phyloP scores from a whole-genome alignment of 2,329 filamentous ascomycete genomes.

The Atkinsonella hypoxylon region DNA sequence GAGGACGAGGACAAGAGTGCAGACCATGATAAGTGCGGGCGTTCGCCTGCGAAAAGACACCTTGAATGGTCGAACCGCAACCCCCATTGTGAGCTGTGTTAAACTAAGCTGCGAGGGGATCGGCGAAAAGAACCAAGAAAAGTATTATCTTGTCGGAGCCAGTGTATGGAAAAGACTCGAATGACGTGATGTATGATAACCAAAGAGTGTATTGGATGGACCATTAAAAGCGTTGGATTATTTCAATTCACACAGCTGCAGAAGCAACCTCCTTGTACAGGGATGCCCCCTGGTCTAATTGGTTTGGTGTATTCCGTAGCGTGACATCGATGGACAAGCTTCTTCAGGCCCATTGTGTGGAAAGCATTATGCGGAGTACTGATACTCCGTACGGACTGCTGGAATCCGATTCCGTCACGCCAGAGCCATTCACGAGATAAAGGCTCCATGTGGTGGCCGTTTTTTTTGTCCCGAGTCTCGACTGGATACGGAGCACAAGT shows the following conservation, averaged over 20 bases:
- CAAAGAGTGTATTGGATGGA: neutral
- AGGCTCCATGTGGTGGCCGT: neutral
- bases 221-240: neutral
- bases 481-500: neutral
- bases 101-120: neutral
- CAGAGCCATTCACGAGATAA: neutral
- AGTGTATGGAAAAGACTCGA: neutral
- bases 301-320: neutral
- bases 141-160: neutral
- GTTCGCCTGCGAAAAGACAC: conserved; percentile 3
- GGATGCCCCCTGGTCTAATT: neutral
- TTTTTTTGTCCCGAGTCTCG: too few relatives aligned
- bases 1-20: neutral
- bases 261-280: neutral
- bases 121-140: neutral
- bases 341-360: neutral
- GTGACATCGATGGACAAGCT: too few relatives aligned
- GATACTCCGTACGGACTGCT: neutral
- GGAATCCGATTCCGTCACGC: too few relatives aligned
- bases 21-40: neutral
- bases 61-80: conserved; percentile 7
- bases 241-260: neutral
- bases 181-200: neutral
- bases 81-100: conserved; percentile 3
- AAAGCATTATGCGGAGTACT: neutral